Percentiles rank a stretch among this genome's conserved stretches.
Evolutionary conservation across 768 basidiomycete species (phyloP).

Genomic region (Panus rudis): DNA sequence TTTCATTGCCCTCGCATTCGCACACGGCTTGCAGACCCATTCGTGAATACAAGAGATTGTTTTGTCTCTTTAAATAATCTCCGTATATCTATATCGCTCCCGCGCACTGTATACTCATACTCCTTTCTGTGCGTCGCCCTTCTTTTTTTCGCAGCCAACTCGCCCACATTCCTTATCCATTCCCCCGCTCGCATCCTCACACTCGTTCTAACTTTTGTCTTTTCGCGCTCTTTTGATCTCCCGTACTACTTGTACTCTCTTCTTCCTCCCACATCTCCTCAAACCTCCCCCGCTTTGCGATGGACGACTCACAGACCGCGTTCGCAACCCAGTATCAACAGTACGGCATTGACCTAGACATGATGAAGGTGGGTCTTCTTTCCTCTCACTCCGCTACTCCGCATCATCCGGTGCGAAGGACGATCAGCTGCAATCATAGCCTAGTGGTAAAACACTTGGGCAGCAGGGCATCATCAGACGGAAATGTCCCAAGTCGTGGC

Average conservation of each 20-base stretch:
- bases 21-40: slow-evolving; percentile 11
- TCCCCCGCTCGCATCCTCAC: slow-evolving; percentile 11
- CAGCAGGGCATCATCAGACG: too few relatives aligned
- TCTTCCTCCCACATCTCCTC: slow-evolving; percentile 28
- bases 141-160: slow-evolving; percentile 13
- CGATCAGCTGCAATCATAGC: neutral
- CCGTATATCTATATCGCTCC: slow-evolving; percentile 9
- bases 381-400: slow-evolving; percentile 5
- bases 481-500: too few relatives aligned
- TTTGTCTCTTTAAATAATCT: slow-evolving; percentile 16
- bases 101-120: slow-evolving; percentile 4
- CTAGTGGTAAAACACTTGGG: neutral
- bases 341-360: slow-evolving; percentile 80
- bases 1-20: slow-evolving; percentile 10
- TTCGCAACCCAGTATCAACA: slow-evolving; percentile 63
- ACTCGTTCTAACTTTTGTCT: too few relatives aligned
- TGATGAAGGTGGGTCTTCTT: slow-evolving; percentile 69
- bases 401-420: neutral
- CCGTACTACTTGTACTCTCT: slow-evolving; percentile 38
- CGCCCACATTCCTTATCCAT: slow-evolving; percentile 24
- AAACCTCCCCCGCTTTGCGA: slow-evolving; percentile 19
- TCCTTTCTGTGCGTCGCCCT: slow-evolving; percentile 10
- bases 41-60: slow-evolving; percentile 13
- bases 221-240: slow-evolving; percentile 39
- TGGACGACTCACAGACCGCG: slow-evolving; percentile 72